Base-by-base conservation (phyloP, 2,329 filamentous ascomycete genomes). In the Leptographium radiaticola region DNA sequence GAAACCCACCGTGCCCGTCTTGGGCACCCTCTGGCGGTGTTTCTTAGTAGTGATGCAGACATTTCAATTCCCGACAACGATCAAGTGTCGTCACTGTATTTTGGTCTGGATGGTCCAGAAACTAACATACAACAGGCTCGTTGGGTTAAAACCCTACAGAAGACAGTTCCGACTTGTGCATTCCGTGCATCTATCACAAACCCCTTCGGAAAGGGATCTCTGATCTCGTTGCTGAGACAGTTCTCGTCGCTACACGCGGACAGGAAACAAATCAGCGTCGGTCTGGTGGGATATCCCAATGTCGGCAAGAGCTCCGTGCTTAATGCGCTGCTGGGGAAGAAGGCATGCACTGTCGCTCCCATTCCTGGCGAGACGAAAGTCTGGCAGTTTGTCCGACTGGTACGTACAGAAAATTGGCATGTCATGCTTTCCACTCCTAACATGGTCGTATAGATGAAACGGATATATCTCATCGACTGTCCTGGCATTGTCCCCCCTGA, bases 41-140 rank as follows among this genome's bases (percentile, higher is more conserved):
- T 62, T 97, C 93, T 95, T 98, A 98, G 93, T 97, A 86, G 88
- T 86, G 87, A 87, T 85, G 86, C 90, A 91, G 80, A 98, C 74
- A 76, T 71, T 63, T 64, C 43, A 43, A 53, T 12, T 50, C 2
- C 2, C 30, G n/a, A 11, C 15, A n/a, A 6, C 16, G 7, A 30
- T 18, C 15, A 34, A 2, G 16, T 18, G 8, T 3, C 36, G 31
- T 20, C 47, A 58, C 60, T 51, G 60, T 47, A 60, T 63, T 57
- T 61, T 59, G 63, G 61, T 57, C 61, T 56, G 56, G 59, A 63
- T 12, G 43, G 38, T 15, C 30, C 53, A 33, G 36, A 11, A 18
- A 33, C 67, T 69, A 59, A 65, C 61, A 56, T 52, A 15, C 4
- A 53, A 54, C 50, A 97, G 93, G 91, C 93, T 63, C 82, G 86